Conservation (phyloP, 192 early-diverging fungal species). For the Pilobolus umbonatus region DNA sequence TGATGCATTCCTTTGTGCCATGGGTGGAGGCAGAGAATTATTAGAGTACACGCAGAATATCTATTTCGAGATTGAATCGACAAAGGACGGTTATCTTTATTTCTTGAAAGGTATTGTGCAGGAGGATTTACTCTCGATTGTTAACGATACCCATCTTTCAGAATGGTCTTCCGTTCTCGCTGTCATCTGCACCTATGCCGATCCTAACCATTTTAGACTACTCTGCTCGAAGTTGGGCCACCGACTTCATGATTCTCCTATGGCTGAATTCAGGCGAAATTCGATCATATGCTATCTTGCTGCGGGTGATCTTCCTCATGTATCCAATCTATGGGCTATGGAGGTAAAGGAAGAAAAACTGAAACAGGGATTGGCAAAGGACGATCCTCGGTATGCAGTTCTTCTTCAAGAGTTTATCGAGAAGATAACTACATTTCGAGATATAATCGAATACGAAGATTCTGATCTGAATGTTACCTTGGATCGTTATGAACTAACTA, state of each 20-base stretch:
- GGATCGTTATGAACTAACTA: conserved; percentile 8
- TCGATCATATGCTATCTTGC: conserved; percentile 78
- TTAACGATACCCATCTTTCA: conserved; percentile 63
- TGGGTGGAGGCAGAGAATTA: conserved; percentile 63
- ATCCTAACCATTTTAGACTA: conserved; percentile 73
- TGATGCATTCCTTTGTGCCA: conserved; percentile 59
- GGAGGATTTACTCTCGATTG: conserved; percentile 76
- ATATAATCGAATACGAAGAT: conserved; percentile 88
- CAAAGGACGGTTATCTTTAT: conserved; percentile 72
- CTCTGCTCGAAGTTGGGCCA: conserved; percentile 62
- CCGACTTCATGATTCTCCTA: conserved; percentile 48
- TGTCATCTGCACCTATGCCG: conserved; percentile 88
- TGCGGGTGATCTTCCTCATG: conserved; percentile 75
- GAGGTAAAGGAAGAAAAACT: conserved; percentile 42
- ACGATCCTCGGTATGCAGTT: conserved; percentile 18
- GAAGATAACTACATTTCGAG: conserved; percentile 87
- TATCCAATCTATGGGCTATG: conserved; percentile 73
- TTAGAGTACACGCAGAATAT: conserved; percentile 34
- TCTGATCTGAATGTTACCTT: conserved; percentile 39
- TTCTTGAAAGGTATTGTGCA: conserved; percentile 76
- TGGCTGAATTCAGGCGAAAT: conserved; percentile 27
- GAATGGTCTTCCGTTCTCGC: conserved; percentile 95
- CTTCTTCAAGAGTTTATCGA: conserved; percentile 77
- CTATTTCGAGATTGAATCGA: conserved; percentile 72
- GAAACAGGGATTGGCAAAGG: too few species aligned